These are phyloP conservation scores for Hemisphaericaspora nanyangensis DNA, from an alignment of 805 yeast species.

Conservation along the genomic window DNA sequence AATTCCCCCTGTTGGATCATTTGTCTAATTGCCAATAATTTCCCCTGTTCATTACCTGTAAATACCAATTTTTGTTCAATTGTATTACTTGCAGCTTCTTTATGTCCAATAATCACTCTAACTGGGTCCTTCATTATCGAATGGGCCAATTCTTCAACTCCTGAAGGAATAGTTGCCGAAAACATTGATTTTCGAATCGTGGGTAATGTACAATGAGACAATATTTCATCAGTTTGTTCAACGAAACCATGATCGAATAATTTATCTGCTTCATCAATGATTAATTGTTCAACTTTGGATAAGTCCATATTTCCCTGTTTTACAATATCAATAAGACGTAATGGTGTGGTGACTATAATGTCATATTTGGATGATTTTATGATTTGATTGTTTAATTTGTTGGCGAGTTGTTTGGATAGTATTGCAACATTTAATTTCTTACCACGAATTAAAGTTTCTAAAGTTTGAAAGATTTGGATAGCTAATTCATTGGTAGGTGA, in stretches of 20 bases:
- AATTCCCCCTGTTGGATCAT: constrained; percentile 80
- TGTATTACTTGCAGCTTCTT: constrained; percentile 83
- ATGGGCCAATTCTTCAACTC: constrained; percentile 83
- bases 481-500: constrained; percentile 97
- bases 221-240: constrained; percentile 84
- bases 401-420: constrained; percentile 67
- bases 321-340: constrained; percentile 77
- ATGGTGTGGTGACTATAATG: constrained; percentile 81
- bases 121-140: constrained; percentile 83
- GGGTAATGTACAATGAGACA: constrained; percentile 53
- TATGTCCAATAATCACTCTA: constrained; percentile 85
- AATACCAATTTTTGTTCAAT: constrained; percentile 81
- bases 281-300: constrained; percentile 62
- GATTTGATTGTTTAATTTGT: constrained; percentile 60
- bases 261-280: constrained; percentile 95
- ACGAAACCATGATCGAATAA: constrained; percentile 83
- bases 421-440: constrained; percentile 55
- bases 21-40: constrained; percentile 84
- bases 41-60: constrained; percentile 96
- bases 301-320: constrained; percentile 59
- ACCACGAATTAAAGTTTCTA: constrained; percentile 55
- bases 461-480: constrained; percentile 71
- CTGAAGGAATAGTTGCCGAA: constrained; percentile 93
- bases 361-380: constrained; percentile 66
- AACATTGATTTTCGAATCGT: constrained; percentile 71